Percentiles rank a stretch among this genome's conserved stretches.
Conservation (phyloP, 129 eudicot genomes). For the Smallanthus sonchifolius region DNA sequence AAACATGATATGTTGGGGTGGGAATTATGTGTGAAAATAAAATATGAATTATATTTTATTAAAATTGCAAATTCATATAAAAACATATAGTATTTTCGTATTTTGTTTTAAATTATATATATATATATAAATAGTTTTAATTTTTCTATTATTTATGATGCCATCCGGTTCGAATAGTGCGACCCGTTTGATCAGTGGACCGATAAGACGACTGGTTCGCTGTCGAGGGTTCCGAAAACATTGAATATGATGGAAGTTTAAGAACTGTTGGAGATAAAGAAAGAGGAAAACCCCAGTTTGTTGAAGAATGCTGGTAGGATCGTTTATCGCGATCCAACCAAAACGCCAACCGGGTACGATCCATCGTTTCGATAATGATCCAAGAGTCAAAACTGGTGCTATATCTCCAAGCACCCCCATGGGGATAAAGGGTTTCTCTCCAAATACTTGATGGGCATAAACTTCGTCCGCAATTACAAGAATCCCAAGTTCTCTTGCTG, state of each 20-base stretch:
- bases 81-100: too few relatives aligned
- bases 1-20: not conserved
- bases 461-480: slow-evolving; percentile 56
- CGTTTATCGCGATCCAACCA: slow-evolving; percentile 51
- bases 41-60: too few relatives aligned
- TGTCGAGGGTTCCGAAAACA: too few relatives aligned
- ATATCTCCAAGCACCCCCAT: slow-evolving; percentile 50
- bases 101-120: too few relatives aligned
- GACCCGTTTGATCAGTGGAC: too few relatives aligned
- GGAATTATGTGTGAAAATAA: too few relatives aligned
- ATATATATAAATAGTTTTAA: too few relatives aligned
- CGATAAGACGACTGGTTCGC: too few relatives aligned
- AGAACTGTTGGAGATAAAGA: not conserved
- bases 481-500: slow-evolving; percentile 49
- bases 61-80: too few relatives aligned
- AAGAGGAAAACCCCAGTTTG: slow-evolving; percentile 35
- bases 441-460: slow-evolving; percentile 45
- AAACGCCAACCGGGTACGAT: slow-evolving; percentile 60
- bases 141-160: too few relatives aligned
- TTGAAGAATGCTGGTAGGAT: slow-evolving; percentile 35
- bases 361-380: slow-evolving; percentile 57
- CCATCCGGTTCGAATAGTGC: too few relatives aligned
- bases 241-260: too few relatives aligned
- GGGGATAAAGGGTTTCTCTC: slow-evolving; percentile 47
- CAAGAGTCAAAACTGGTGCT: slow-evolving; percentile 52